Percentiles rank a stretch among this genome's conserved stretches.
Conservation (phyloP, 495 filamentous ascomycete genomes). For the Collariella sp. region DNA sequence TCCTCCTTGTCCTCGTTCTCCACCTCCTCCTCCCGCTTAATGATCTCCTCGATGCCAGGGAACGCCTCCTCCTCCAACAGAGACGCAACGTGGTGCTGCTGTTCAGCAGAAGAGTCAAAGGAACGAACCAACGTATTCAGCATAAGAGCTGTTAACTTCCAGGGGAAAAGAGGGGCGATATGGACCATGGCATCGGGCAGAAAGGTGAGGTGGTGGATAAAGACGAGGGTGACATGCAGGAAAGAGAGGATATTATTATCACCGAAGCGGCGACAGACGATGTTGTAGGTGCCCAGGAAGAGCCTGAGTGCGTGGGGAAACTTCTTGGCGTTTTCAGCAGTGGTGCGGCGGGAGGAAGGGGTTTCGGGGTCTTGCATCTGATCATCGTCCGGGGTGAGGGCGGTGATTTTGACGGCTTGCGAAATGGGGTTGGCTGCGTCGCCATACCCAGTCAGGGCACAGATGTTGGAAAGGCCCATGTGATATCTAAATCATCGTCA, state of each 20-base stretch:
- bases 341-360: not conserved
- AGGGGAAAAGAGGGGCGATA: conserved; percentile 47
- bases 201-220: conserved; percentile 53
- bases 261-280: conserved; percentile 51
- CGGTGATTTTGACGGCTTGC: conserved; percentile 21
- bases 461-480: conserved; percentile 40
- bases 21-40: not conserved
- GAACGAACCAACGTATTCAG: conserved; percentile 54
- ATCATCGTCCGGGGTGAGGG: conserved; percentile 4
- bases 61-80: not conserved
- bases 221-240: conserved; percentile 60
- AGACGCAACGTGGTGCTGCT: not conserved
- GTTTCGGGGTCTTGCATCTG: conserved; percentile 16
- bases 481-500: conserved; percentile 45
- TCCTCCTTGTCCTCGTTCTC: not conserved
- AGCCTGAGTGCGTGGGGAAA: conserved; percentile 25
- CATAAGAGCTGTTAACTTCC: conserved; percentile 52
- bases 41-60: not conserved
- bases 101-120: conserved; percentile 11
- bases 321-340: conserved; percentile 8
- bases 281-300: conserved; percentile 27
- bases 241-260: conserved; percentile 60
- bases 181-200: conserved; percentile 42
- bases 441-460: conserved; percentile 35
- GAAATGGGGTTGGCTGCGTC: conserved; percentile 30